Evolutionary conservation across 345 rosid genomes (phyloP), one percentile per base, ranked within the genome.

Genomic region (Garcia nutans): DNA sequence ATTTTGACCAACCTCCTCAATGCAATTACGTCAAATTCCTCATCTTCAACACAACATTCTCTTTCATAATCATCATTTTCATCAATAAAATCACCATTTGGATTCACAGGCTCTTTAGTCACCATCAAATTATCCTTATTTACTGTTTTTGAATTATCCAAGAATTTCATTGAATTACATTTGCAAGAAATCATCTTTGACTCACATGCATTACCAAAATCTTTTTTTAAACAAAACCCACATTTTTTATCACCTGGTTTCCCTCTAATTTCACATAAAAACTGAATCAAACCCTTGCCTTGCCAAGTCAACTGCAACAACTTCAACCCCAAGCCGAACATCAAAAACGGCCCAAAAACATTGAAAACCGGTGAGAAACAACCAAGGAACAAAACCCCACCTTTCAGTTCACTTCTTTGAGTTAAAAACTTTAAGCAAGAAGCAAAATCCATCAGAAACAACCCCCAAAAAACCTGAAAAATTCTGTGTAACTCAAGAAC

Each of bases 1-100:
- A 77, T 76, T 82, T 86, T 89, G 12, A 93, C 92, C 79, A 90
- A 78, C 76, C 75, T 83, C 82, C 93, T 83, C 76, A 95, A 76
- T 58, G 81, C 74, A 55, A 77, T 71, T 16, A 79, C 92, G 73
- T 93, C 90, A 69, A 74, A 78, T 76, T 75, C 84, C 56, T 87
- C 79, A 70, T 92, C 94, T 78, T 92, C 97, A 20, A 79, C 79
- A 79, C 69, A 80, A 50, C 10, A 23, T 56, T 78, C 82, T 12
- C n/a, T 61, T 49, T 78, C 81, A 63, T 65, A 54, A 63, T 82
- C 86, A 52, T 82, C 82, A 58, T 79, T 85, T 49, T 83, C 70
- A 8, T 63, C 86, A 22, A 70, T 75, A 59, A 20, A 23, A 75
- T 75, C 75, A 33, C 8, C 28, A 26, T 71, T 42, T 62, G 65